A percentile compares a stretch with the other conserved stretches of the same genome.
Evolutionary conservation across 495 filamentous ascomycete species (phyloP).

Genomic region (Lophium mytilinum): DNA sequence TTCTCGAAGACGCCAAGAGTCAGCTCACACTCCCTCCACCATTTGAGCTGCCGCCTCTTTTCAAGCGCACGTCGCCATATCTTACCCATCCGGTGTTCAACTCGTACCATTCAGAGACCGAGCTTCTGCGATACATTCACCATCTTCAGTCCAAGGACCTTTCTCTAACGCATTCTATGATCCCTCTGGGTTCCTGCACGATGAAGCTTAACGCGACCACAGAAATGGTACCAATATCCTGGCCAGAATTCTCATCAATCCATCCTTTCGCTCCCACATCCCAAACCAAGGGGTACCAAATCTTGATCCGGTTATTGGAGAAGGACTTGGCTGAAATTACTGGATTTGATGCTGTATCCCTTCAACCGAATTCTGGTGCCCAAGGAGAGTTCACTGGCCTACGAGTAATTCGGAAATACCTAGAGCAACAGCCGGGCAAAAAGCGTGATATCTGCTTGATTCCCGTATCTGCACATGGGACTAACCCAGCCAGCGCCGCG

Average conservation of each 20-base stretch:
- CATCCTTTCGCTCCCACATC: conserved; percentile 70
- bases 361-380: conserved; percentile 95
- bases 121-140: conserved; percentile 89
- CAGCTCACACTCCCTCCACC: conserved; percentile 1
- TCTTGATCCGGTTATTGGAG: conserved; percentile 64
- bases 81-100: conserved; percentile 96
- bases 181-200: conserved; percentile 96
- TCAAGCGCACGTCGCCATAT: conserved; percentile 68
- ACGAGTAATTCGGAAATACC: conserved; percentile 84
- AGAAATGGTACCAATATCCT: conserved; percentile 86
- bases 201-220: conserved; percentile 98
- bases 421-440: conserved; percentile 51
- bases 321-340: conserved; percentile 77
- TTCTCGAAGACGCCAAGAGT: not conserved
- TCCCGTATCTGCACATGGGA: conserved; percentile 93
- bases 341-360: conserved; percentile 79
- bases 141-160: conserved; percentile 94
- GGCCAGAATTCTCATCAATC: conserved; percentile 74
- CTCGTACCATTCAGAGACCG: conserved; percentile 91
- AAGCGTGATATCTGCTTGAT: conserved; percentile 93
- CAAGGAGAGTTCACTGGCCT: conserved; percentile 95
- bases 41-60: conserved; percentile 43
- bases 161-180: conserved; percentile 96
- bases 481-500: conserved; percentile 91
- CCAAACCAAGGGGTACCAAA: conserved; percentile 59